phyloP scores from a whole-genome alignment of 2,329 filamentous ascomycete species.

The Blumeria hordei region DNA sequence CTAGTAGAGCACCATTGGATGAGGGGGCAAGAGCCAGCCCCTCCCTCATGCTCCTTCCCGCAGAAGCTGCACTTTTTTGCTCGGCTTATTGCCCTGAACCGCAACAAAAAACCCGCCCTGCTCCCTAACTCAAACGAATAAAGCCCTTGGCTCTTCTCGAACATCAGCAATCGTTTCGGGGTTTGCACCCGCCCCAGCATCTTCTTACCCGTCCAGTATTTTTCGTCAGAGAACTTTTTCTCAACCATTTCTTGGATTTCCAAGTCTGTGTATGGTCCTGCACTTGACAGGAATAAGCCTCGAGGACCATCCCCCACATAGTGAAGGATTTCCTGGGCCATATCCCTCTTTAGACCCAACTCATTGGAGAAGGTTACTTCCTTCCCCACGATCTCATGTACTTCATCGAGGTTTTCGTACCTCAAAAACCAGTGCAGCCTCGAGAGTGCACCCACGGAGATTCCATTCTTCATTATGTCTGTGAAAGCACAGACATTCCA shows the following conservation, averaged over 20 bases:
- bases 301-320: not conserved
- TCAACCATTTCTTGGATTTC: not conserved
- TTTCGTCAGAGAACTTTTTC: not conserved
- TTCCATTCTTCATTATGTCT: too few species aligned
- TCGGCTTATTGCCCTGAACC: not conserved
- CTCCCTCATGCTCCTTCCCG: not conserved
- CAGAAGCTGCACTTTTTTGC: not conserved
- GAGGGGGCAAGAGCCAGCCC: not conserved
- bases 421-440: too few species aligned
- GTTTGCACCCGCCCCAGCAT: too few species aligned
- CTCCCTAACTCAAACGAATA: not conserved
- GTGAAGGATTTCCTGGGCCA: too few species aligned
- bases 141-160: not conserved
- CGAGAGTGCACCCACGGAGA: too few species aligned
- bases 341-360: too few species aligned
- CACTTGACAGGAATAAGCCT: not conserved
- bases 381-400: too few species aligned
- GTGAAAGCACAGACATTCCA: too few species aligned
- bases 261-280: not conserved
- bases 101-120: not conserved
- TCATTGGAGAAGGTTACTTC: too few species aligned
- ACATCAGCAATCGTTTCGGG: not conserved
- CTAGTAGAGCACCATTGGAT: too few species aligned
- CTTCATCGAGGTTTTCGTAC: too few species aligned
- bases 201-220: too few species aligned